Base-by-base conservation (phyloP, 441 rosid genomes). In the Adansonia gregorii region DNA sequence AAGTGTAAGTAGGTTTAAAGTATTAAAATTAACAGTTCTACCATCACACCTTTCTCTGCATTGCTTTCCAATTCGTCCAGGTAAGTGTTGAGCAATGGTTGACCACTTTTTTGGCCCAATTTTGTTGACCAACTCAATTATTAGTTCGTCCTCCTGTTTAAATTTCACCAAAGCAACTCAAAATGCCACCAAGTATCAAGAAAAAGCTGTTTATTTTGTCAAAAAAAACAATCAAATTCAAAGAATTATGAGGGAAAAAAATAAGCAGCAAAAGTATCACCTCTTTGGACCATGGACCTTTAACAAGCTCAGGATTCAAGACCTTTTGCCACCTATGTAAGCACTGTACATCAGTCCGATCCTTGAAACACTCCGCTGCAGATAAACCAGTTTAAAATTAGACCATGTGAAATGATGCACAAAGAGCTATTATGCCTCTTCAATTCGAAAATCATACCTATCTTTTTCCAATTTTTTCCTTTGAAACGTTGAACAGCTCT, bases 281-380 rank as follows among this genome's bases (percentile, higher is more conserved):
- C 99, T 94, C 98, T 84, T 94, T 97, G 11, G 99, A 94, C 99
- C 99, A 97, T 15, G 99, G 99, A 19, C 98, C 99, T 91, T 97
- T 94, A 59, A 97, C 94, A 74, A 96, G 96, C 79, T 97, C 99
- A 49, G 99, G 99, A 83, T 94, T 92, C 83, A 97, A 88, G 82
- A 97, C 99, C 88, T 97, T 97, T 89, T 97, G 99, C 99, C 99
- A 97, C 84, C 99, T 90, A 87, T 97, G 99, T 52, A 97, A 90
- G 89, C 99, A 97, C 80, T 97, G 99, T 72, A 97, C 99, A 86
- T 97, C 99, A 54, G 99, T 97, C 78, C 99, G 91, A 71, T 97
- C 98, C 85, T 97, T 97, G 91, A 97, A 97, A 86, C 93, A 93
- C 83, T 94, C 99, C 39, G 99, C 99, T 97, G 87, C 78, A 56